Evolutionary conservation across 1,139 yeast species (phyloP), one percentile per base, ranked within the genome.

Genomic region (Barnettozyma hawaiiensis): DNA sequence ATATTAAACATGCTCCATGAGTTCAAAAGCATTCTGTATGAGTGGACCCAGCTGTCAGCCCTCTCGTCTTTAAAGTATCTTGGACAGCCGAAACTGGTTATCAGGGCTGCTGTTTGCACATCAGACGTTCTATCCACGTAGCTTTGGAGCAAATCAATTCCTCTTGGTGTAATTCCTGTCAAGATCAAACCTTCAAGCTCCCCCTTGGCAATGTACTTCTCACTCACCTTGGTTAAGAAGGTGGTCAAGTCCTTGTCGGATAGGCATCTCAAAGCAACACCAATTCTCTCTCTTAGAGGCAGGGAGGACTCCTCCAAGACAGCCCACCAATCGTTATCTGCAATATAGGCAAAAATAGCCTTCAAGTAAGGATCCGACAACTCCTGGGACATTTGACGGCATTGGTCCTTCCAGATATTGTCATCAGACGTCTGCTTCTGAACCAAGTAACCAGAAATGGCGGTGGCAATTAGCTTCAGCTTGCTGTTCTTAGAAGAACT

Each of bases 261-360:
- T 27, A 92, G 67, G 56, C 86, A 90, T 40, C 97, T 67, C 20
- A 92, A 67, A 0, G 97, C 97, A 32, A 92, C 90, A 0, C 97
- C 97, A 12, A 92, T 65, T 50, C 96, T 69, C 58, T 92, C 98
- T 44, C 94, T 70, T 37, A 92, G 67, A 0, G 98, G 96, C 37
- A 92, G 70, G 2, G 96, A 83, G 29, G 83, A 81, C 55, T 92
- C 97, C 58, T 89, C 96, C 44, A 92, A 69, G 3, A 92, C 96
- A 59, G 87, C 97, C 80, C 92, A 81, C 97, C 97, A 92, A 50
- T 90, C 95, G 41, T 87, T 85, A 58, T 92, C 97, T 0, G 97
- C 89, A 44, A 92, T 83, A 54, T 81, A 92, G 0, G 97, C 96
- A 69, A 92, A 92, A 2, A 90, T 85, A 0, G 95, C 96, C 33